phyloP scores from a whole-genome alignment of 2,329 filamentous ascomycete genomes.

The Alternaria angustiovoidea region DNA sequence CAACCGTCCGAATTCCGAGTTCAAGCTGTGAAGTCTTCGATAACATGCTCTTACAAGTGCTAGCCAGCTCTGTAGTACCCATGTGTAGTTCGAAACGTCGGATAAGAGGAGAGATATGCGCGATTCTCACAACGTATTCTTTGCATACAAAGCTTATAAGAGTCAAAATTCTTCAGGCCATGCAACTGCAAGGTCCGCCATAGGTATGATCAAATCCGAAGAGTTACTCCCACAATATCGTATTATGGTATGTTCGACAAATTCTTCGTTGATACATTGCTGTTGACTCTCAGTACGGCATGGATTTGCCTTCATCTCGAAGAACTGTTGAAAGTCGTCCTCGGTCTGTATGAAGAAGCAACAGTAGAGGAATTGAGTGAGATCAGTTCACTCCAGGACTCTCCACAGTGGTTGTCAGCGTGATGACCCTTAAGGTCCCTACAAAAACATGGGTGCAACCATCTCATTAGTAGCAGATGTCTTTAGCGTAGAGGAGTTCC shows the following conservation, averaged over 20 bases:
- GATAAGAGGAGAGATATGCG: background rate
- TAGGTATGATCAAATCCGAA: background rate
- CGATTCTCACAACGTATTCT: background rate
- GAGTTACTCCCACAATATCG: background rate
- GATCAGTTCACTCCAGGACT: background rate
- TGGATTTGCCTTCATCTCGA: background rate
- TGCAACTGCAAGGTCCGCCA: background rate
- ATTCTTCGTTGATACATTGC: background rate
- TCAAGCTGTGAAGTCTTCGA: background rate
- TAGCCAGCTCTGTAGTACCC: background rate
- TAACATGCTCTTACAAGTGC: background rate
- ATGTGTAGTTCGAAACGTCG: background rate
- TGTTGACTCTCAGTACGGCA: background rate
- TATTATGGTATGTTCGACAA: background rate
- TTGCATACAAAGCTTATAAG: background rate
- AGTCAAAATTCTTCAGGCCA: background rate
- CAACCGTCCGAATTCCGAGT: no score
- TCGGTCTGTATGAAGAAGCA: background rate
- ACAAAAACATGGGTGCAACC: background rate
- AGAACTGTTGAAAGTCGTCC: background rate
- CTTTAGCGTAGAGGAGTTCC: background rate
- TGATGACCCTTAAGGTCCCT: background rate
- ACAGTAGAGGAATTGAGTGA: background rate
- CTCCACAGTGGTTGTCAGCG: background rate
- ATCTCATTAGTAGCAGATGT: background rate